phyloP scores from a whole-genome alignment of 2,329 filamentous ascomycete genomes.

The Thielaviopsis populi region DNA sequence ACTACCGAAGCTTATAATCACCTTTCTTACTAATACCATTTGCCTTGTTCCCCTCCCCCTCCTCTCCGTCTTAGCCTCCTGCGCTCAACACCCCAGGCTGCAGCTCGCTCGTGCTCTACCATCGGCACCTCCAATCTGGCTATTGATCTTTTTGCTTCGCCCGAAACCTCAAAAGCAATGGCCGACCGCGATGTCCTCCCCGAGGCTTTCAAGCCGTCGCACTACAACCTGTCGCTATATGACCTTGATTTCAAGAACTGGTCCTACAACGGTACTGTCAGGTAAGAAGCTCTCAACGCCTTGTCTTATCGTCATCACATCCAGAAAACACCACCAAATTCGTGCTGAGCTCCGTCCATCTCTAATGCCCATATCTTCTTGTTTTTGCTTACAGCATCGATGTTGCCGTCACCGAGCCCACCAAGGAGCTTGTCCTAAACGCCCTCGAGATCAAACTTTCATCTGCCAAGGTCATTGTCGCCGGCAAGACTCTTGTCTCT shows the following conservation, averaged over 20 bases:
- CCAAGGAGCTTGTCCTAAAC: slow-evolving; percentile 71
- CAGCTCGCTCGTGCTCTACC: slow-evolving; percentile 19
- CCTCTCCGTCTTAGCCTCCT: slow-evolving; percentile 1
- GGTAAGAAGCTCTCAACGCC: slow-evolving; percentile 26
- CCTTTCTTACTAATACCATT: not conserved
- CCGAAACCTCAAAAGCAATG: slow-evolving; percentile 27
- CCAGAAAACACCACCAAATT: too few relatives aligned
- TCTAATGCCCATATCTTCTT: slow-evolving; percentile 11
- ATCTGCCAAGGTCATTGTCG: slow-evolving; percentile 42
- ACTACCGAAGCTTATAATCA: not conserved
- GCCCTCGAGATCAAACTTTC: slow-evolving; percentile 68
- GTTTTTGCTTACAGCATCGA: slow-evolving; percentile 43
- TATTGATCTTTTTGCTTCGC: slow-evolving; percentile 17
- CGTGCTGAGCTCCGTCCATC: not conserved
- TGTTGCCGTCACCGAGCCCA: slow-evolving; percentile 53
- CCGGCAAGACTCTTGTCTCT: slow-evolving; percentile 25
- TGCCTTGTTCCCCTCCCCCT: not conserved
- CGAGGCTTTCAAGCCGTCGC: slow-evolving; percentile 56
- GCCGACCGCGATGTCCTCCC: slow-evolving; percentile 48
- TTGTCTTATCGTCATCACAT: too few relatives aligned
- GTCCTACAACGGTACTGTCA: slow-evolving; percentile 71
- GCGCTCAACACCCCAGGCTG: slow-evolving; percentile 13
- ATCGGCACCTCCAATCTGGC: slow-evolving; percentile 20
- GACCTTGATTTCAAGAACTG: slow-evolving; percentile 61
- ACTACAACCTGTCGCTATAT: slow-evolving; percentile 72